Conservation (phyloP, 805 yeast genomes). For the Hanseniaspora guilliermondii region DNA sequence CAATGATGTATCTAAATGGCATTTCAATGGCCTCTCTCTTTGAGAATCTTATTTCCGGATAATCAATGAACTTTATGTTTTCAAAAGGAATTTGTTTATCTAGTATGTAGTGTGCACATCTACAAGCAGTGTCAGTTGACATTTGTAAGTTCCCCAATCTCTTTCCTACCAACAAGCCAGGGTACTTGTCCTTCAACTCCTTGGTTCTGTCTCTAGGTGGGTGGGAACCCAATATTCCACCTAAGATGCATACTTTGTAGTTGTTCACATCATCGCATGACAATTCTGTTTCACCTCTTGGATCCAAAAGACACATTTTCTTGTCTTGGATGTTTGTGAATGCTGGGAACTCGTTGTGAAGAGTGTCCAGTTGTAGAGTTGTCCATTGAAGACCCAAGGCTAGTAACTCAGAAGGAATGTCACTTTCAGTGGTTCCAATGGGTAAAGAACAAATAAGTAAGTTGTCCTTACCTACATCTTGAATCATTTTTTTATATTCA, state of each 20-base stretch:
- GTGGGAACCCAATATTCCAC: slow-evolving; percentile 92
- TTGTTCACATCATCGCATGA: slow-evolving; percentile 50
- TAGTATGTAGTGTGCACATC: slow-evolving; percentile 77
- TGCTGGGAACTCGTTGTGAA: slow-evolving; percentile 30
- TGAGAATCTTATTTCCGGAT: slow-evolving; percentile 82
- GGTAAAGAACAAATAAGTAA: slow-evolving; percentile 70
- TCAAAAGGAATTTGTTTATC: slow-evolving; percentile 47
- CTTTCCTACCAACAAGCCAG: slow-evolving; percentile 59
- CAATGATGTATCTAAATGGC: slow-evolving; percentile 88
- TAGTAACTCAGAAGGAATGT: slow-evolving; percentile 49
- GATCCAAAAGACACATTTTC: slow-evolving; percentile 75
- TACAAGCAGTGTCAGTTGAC: slow-evolving; percentile 95
- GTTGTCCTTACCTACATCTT: slow-evolving; percentile 70
- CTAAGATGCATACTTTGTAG: slow-evolving; percentile 86
- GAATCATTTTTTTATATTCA: slow-evolving; percentile 71
- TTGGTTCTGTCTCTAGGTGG: slow-evolving; percentile 88
- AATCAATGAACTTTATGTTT: slow-evolving; percentile 73
- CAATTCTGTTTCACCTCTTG: slow-evolving; percentile 66
- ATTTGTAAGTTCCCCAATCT: slow-evolving; percentile 80
- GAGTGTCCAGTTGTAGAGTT: slow-evolving; percentile 48
- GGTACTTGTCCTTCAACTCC: slow-evolving; percentile 66
- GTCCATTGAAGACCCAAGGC: slow-evolving; percentile 73
- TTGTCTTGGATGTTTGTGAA: slow-evolving; percentile 32
- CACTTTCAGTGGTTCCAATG: slow-evolving; percentile 40
- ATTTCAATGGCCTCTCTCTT: slow-evolving; percentile 88